A percentile compares a stretch with the other conserved stretches of the same genome.
Evolutionary conservation across 768 basidiomycete genomes (phyloP).

Genomic region (Suillus placidus): DNA sequence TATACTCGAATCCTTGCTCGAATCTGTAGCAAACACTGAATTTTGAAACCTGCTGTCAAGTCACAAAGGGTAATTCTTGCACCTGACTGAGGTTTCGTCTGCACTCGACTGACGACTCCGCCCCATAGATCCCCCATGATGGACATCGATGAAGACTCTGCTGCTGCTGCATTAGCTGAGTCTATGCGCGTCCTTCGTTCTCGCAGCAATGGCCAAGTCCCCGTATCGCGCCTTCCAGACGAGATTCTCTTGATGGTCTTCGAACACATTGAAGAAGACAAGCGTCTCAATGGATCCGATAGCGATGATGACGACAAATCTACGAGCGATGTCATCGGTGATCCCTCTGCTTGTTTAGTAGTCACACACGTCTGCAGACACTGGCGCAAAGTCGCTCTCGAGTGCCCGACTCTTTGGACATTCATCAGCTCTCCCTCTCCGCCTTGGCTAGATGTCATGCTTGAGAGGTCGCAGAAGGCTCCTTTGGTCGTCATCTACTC

Average conservation of each 20-base stretch:
- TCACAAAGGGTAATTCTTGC: not conserved
- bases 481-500: not conserved
- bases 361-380: conserved; percentile 5
- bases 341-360: not conserved
- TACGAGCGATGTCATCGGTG: not conserved
- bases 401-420: not conserved
- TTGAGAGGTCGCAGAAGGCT: conserved; percentile 2
- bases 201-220: not conserved
- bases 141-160: not conserved
- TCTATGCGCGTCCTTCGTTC: not conserved
- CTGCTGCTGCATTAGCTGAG: not conserved
- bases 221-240: not conserved
- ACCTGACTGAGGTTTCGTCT: not conserved
- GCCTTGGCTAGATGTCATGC: not conserved
- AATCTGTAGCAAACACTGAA: not conserved
- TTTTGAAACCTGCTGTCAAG: not conserved
- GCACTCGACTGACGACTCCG: not conserved
- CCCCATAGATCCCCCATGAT: not conserved
- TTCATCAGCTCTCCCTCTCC: not conserved
- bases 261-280: not conserved
- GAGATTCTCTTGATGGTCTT: not conserved
- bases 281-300: not conserved
- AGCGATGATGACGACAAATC: not conserved
- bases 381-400: conserved; percentile 3
- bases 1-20: not conserved